Conservation (phyloP, 257 asterid species). For the Solanum sitiens region DNA sequence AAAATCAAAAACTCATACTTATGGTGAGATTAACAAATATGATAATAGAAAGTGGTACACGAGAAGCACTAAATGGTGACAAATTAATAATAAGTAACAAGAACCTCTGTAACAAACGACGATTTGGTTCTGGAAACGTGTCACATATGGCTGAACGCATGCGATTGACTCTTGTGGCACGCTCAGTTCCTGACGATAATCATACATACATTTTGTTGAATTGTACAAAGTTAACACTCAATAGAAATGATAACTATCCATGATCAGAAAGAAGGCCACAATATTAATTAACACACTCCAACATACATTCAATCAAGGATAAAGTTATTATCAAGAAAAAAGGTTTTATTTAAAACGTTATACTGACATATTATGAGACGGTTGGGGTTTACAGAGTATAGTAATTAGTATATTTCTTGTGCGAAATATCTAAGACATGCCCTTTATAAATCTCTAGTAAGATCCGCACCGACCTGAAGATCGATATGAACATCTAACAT, state of each 20-base stretch:
- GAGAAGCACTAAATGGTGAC: neutral
- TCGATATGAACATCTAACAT: neutral
- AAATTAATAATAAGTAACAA: neutral
- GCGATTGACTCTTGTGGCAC: constrained; percentile 50
- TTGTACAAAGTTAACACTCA: neutral
- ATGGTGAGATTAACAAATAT: neutral
- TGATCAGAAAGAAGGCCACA: neutral
- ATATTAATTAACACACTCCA: neutral
- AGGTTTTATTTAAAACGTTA: too few species aligned
- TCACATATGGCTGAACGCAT: constrained; percentile 90
- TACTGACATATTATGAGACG: neutral
- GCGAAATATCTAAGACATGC: neutral
- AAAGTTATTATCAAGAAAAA: neutral
- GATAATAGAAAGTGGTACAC: neutral
- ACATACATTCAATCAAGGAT: neutral
- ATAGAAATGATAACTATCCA: neutral
- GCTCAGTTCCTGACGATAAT: constrained; percentile 62
- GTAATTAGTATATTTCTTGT: neutral
- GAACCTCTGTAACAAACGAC: constrained; percentile 80
- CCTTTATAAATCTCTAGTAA: neutral
- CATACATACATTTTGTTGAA: neutral
- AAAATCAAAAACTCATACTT: neutral
- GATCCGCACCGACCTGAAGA: neutral
- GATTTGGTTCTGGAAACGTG: constrained; percentile 98
- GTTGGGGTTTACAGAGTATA: neutral